These are phyloP conservation scores for Mikania micrantha DNA, from an alignment of 129 eudicot genomes.

Conservation along the genomic window DNA sequence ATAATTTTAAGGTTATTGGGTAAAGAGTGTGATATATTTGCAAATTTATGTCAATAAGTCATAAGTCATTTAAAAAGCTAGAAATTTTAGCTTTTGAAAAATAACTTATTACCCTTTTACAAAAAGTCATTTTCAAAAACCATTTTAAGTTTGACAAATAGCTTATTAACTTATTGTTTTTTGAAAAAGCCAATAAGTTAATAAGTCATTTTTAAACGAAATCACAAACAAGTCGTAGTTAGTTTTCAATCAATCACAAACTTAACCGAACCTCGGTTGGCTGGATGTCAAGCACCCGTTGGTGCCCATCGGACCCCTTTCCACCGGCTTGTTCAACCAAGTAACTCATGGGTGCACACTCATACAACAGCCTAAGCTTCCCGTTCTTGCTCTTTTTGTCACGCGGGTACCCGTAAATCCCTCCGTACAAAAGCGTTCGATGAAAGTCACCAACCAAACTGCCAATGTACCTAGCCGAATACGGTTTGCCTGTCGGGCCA, in stretches of 20 bases:
- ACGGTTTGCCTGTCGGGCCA: constrained; percentile 85
- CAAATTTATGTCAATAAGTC: too few species aligned
- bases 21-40: too few species aligned
- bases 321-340: constrained; percentile 98
- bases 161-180: too few species aligned
- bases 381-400: constrained; percentile 90
- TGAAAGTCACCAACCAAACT: constrained; percentile 96
- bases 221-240: too few species aligned
- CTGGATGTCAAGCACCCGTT: constrained; percentile 76
- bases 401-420: constrained; percentile 90
- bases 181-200: too few species aligned
- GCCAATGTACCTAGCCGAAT: constrained; percentile 85
- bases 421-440: constrained; percentile 80
- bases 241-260: not conserved
- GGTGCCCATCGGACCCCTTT: constrained; percentile 89
- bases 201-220: too few species aligned
- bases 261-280: constrained; percentile 69
- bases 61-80: too few species aligned
- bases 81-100: too few species aligned
- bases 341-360: constrained; percentile 97
- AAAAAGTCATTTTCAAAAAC: too few species aligned
- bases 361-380: constrained; percentile 86
- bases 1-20: too few species aligned
- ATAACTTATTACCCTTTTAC: too few species aligned
- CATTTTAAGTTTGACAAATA: too few species aligned